Evolutionary conservation across 345 rosid species (phyloP), one percentile per base, ranked within the genome.

Genomic region (Anacardium occidentale): DNA sequence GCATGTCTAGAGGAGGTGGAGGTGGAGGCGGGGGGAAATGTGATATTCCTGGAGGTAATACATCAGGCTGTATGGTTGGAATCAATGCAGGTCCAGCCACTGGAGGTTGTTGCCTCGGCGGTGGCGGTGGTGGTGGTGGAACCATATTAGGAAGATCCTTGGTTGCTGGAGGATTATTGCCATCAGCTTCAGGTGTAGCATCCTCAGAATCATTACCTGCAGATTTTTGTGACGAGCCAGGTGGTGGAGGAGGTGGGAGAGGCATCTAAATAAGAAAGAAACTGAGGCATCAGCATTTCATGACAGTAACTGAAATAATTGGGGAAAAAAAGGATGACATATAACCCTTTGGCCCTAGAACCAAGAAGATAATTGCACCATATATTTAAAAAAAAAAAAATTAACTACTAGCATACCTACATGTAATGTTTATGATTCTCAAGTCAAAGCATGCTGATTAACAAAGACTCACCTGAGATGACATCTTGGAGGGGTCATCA

Each of bases 51-150:
- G 90, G 90, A 51, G 91, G 97, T 65, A 84, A 79, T 63, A 82
- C 79, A 77, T 90, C 97, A 17, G 79, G 65, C 70, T 80, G 98
- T 72, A 85, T 61, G 57, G 75, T 69, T 59, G 83, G 84, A 42
- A 85, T 62, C 77, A 83, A 47, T 26, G 76, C 64, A 63, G 84
- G 73, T 66, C 94, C 92, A 48, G 85, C 64, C 75, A 76, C 84
- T 68, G 81, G 63, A 74, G 88, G 81, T 42, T 75, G 89, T 71
- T 83, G 86, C 83, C 87, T 77, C 15, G 93, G 90, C 71, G 97
- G 95, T 52, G 97, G 98, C 0, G 92, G 98, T 22, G 97, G 98
- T 0, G 92, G 98, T 25, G 95, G 97, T 21, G 97, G 90, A 80
- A 85, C 86, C 90, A 89, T 83, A 55, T 78, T 82, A 53, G 78